Evolutionary conservation across 441 rosid species (phyloP).

Genomic region (Rhodomyrtus psidioides): DNA sequence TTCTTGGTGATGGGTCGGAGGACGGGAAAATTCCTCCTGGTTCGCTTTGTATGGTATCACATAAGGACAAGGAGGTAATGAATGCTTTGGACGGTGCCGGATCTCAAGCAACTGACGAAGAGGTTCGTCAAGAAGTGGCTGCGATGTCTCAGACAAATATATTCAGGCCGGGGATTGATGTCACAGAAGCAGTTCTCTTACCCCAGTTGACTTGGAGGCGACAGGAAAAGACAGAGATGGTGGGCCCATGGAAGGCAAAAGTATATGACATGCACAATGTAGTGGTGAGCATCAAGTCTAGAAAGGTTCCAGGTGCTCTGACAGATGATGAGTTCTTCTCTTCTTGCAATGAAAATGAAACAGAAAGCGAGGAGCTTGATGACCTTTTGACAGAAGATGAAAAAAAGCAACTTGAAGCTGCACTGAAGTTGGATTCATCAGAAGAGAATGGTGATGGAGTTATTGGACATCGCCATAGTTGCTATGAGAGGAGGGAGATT

Average conservation of each 20-base stretch:
- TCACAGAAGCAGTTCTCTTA: constrained; percentile 75
- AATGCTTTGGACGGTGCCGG: constrained; percentile 92
- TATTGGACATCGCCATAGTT: constrained; percentile 62
- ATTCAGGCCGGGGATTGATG: constrained; percentile 96
- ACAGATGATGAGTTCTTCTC: constrained; percentile 81
- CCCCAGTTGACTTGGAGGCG: constrained; percentile 94
- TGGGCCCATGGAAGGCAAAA: constrained; percentile 86
- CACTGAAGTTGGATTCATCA: constrained; percentile 67
- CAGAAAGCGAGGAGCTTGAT: constrained; percentile 68
- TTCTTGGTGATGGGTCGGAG: constrained; percentile 94
- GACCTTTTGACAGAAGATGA: constrained; percentile 82
- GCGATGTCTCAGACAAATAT: constrained; percentile 89
- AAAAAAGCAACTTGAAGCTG: constrained; percentile 82
- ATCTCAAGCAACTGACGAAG: constrained; percentile 72
- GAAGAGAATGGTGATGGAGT: constrained; percentile 60
- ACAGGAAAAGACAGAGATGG: constrained; percentile 86
- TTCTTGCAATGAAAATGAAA: constrained; percentile 59
- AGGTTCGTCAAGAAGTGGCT: constrained; percentile 78
- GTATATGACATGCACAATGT: constrained; percentile 98
- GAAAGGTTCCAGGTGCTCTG: constrained; percentile 95
- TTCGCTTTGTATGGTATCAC: constrained; percentile 79
- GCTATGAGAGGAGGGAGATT: constrained; percentile 76
- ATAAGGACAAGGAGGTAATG: constrained; percentile 90
- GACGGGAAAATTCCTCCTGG: constrained; percentile 73
- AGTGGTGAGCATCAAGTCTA: constrained; percentile 86